Conservation (phyloP, 1,284 basidiomycete genomes). For the Leccinum griseonigrum region DNA sequence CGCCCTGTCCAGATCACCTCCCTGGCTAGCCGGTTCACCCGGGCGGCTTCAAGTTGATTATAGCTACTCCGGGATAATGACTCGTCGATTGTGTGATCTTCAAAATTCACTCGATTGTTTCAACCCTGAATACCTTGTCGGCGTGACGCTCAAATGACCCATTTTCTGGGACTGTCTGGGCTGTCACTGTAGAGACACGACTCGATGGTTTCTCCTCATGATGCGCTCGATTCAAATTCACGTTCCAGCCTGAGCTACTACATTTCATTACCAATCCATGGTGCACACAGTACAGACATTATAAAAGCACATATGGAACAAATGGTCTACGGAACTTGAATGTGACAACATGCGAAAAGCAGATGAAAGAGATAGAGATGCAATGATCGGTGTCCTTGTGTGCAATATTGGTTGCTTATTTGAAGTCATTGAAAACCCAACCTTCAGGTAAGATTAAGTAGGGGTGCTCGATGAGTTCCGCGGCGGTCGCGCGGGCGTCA, state of each 20-base stretch:
- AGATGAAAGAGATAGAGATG: constrained; percentile 29
- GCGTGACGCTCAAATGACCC: neutral
- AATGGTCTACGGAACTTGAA: constrained; percentile 18
- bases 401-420: constrained; percentile 19
- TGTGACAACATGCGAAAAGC: constrained; percentile 23
- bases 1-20: constrained; percentile 64
- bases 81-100: neutral
- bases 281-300: constrained; percentile 29
- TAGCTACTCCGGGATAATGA: neutral
- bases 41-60: constrained; percentile 48
- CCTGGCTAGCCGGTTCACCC: constrained; percentile 60
- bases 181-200: neutral
- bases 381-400: constrained; percentile 15
- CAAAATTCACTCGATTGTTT: neutral
- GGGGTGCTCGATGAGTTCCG: constrained; percentile 78
- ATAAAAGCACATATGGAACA: constrained; percentile 33
- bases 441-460: constrained; percentile 76
- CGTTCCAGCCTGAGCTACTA: constrained; percentile 32
- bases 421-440: constrained; percentile 77
- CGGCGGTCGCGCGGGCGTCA: constrained; percentile 80
- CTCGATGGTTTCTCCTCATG: neutral
- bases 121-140: neutral
- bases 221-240: constrained; percentile 20
- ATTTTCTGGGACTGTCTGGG: neutral
- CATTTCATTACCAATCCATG: constrained; percentile 28